These are phyloP conservation scores for Aspergillus bombycis DNA, from an alignment of 2,329 filamentous ascomycete genomes.

Conservation along the genomic window DNA sequence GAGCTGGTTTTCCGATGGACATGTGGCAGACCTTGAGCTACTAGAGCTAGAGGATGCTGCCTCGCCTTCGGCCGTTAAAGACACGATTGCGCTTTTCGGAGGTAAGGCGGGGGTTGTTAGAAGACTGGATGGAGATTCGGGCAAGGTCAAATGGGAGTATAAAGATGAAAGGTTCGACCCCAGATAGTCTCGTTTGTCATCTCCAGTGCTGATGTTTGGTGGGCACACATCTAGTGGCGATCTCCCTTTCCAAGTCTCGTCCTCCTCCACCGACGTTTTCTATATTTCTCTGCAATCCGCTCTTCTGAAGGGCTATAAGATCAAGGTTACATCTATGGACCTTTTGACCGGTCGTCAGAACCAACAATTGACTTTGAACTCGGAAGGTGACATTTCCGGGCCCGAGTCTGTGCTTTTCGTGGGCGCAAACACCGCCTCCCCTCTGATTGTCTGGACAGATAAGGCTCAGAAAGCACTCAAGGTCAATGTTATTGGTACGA, in stretches of 20 bases:
- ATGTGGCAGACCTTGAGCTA: conserved; percentile 64
- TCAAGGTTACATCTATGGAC: conserved; percentile 77
- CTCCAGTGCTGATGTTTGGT: conserved; percentile 24
- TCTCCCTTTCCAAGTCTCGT: conserved; percentile 73
- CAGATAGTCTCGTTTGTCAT: neutral
- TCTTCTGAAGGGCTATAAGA: conserved; percentile 68
- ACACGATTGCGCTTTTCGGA: conserved; percentile 70
- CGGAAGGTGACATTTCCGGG: conserved; percentile 69
- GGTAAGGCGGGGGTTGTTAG: conserved; percentile 63
- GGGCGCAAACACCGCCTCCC: conserved; percentile 43
- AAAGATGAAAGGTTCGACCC: conserved; percentile 59
- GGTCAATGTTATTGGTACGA: conserved; percentile 49
- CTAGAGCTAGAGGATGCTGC: conserved; percentile 67
- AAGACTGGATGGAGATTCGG: conserved; percentile 72
- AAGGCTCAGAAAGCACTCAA: conserved; percentile 48
- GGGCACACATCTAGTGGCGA: conserved; percentile 58
- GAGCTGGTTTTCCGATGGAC: conserved; percentile 57
- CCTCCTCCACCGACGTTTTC: conserved; percentile 70
- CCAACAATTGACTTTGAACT: conserved; percentile 71
- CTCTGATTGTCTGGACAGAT: conserved; percentile 50
- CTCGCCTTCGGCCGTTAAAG: conserved; percentile 51
- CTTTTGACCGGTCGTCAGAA: conserved; percentile 70
- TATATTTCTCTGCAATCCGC: conserved; percentile 73
- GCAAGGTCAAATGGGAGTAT: conserved; percentile 78
- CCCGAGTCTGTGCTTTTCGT: conserved; percentile 46